Percentiles rank a stretch among this genome's conserved stretches.
Conservation (phyloP, 2,329 filamentous ascomycete genomes). For the Diplocarpon rosae region DNA sequence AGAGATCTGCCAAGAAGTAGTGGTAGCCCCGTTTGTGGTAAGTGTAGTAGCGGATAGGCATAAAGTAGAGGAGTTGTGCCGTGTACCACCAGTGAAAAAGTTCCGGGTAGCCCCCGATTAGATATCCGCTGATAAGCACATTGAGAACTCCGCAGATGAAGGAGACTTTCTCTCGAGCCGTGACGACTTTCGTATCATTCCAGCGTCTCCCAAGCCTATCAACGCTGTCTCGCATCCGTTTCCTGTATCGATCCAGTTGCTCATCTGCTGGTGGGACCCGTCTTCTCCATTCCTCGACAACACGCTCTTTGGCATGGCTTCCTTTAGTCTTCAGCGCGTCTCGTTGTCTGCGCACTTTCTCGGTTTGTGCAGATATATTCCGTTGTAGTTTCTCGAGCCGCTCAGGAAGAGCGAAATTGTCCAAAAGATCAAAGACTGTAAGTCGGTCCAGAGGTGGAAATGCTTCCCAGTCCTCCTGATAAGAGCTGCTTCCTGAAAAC, state of each 20-base stretch:
- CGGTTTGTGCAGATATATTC: constrained; percentile 69
- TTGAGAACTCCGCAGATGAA: constrained; percentile 96
- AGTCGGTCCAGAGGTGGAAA: constrained; percentile 83
- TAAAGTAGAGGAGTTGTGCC: constrained; percentile 78
- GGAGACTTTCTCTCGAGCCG: constrained; percentile 81
- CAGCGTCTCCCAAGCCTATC: constrained; percentile 75
- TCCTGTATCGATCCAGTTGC: constrained; percentile 81
- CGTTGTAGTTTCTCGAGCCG: constrained; percentile 85
- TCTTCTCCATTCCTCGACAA: constrained; percentile 87
- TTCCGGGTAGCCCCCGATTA: constrained; percentile 76
- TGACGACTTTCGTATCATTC: constrained; percentile 84
- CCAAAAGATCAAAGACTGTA: constrained; percentile 84
- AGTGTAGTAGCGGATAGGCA: constrained; percentile 88
- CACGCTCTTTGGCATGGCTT: constrained; percentile 70
- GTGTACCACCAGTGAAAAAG: constrained; percentile 93
- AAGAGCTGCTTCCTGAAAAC: constrained; percentile 74
- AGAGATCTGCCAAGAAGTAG: constrained; percentile 94
- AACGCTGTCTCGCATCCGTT: constrained; percentile 79
- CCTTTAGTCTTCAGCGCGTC: constrained; percentile 69
- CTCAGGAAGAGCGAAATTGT: constrained; percentile 84
- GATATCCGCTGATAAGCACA: constrained; percentile 90
- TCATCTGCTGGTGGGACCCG: constrained; percentile 81
- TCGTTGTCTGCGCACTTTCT: constrained; percentile 73
- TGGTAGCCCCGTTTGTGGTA: constrained; percentile 90
- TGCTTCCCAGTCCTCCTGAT: constrained; percentile 78